Evolutionary conservation across 352 stramenopile genomes (phyloP), one percentile per base, ranked within the genome.

Genomic region (Pythium rhizo-oryzae): DNA sequence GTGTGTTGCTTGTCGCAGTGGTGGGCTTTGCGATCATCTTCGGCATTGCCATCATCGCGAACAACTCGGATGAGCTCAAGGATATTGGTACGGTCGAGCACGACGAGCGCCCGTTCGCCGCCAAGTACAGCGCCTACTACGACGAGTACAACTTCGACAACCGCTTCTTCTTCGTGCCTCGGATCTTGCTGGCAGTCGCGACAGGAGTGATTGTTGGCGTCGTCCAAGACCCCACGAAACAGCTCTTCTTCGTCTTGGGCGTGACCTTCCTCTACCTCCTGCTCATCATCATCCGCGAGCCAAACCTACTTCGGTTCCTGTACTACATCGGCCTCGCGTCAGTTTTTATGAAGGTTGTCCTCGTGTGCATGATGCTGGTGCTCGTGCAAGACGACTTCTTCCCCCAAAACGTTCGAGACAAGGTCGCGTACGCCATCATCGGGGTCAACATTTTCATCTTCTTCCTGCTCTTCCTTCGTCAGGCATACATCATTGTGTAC

Each of bases 131-230:
- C 56, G 79, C 83, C 19, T 94, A 93, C 77, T 96, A 95, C 57
- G 87, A 94, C 60, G 87, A 95, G 80, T 95, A 93, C 81, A 95
- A 94, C 72, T 93, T 92, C 37, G 83, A 93, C 66, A 95, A 96
- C 67, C 87, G 89, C 19, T 95, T 90, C 69, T 96, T 96, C 70
- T 96, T 96, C 64, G 77, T 95, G 24, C 84, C 83, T 8, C 79
- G 87, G 0, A 93, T 93, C 62, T 47, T 93, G 41, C 69, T 95
- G 21, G 83, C 89, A 3, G 71, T 95, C 0, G 53, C 68, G n/a
- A 94, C 86, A 0, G 89, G 89, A 41, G 78, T 79, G 19, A 72
- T 95, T 19, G 85, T 96, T 23, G 89, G 89, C 9, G 70, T 90
- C 44, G 72, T 96, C 37, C 77, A 80, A 8, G 72, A 92, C 62